Evolutionary conservation across 345 rosid species (phyloP), one percentile per base, ranked within the genome.

Genomic region (Eucalyptus shirleyi): DNA sequence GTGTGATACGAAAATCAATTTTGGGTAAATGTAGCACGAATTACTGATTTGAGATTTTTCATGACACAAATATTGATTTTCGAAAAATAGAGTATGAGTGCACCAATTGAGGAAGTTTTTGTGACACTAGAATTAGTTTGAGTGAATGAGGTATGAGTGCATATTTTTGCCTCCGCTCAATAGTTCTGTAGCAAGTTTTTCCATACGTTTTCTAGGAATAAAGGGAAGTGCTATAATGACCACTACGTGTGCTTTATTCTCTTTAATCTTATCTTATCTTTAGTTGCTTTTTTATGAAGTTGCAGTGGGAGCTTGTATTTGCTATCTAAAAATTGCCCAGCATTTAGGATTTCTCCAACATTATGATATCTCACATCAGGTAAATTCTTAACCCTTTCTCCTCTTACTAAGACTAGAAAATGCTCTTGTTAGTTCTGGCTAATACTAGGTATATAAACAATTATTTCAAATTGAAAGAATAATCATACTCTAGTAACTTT

Each of bases 11-110:
- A 62, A 62, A 62, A 62, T 13, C 34, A 62, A n/a, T 65, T 65
- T 65, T 19, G 13, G 4, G 7, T 34, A 69, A 18, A 17, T 19
- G 44, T 18, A 14, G 13, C 8, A 18, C 1, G 0, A 0, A 69
- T 18, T 18, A 18, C 4, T 3, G 2, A 12, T 69, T 69, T 69
- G 44, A 69, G 26, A 18, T 9, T 34, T 69, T 18, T 6, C 1
- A 1, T 9, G 2, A 23, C 7, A 34, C 4, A 34, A 34, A 69
- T 34, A 34, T 34, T 65, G 13, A 69, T 69, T 34, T 34, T 18
- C 4, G 44, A 32, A 34, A 34, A 32, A 69, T 69, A 12, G 6
- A 23, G 13, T 8, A 65, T 65, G 37, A 4, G 14, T 65, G 37
- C 18, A 65, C 37, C 44, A 69, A 34, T 34, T 69, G 26, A 5